These are phyloP conservation scores for Salix suchowensis DNA, from an alignment of 345 rosid species.

Conservation along the genomic window DNA sequence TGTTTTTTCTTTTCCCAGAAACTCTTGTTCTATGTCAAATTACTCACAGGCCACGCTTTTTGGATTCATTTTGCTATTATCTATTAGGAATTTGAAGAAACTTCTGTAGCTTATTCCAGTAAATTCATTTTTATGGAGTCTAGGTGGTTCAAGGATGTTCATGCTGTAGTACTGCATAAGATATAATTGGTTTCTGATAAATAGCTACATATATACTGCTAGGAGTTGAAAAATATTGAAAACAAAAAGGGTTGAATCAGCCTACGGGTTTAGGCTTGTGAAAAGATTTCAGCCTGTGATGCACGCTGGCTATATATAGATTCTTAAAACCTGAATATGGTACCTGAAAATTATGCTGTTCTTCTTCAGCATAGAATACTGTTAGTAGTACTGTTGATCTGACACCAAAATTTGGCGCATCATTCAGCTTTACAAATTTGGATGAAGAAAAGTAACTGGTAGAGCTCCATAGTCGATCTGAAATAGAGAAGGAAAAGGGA, in stretches of 20 bases:
- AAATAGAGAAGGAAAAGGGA: constrained; percentile 8
- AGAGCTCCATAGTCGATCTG: background rate
- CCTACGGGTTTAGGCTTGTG: background rate
- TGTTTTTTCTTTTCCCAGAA: background rate
- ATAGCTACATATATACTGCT: background rate
- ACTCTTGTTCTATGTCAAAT: background rate
- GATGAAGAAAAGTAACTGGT: background rate
- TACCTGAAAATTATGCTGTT: background rate
- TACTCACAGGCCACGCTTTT: too few species aligned
- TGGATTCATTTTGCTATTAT: background rate
- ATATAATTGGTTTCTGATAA: background rate
- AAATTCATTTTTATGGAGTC: background rate
- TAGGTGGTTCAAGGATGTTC: background rate
- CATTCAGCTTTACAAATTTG: background rate
- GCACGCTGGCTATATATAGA: background rate
- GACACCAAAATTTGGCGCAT: background rate
- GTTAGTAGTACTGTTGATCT: background rate
- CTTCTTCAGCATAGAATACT: background rate
- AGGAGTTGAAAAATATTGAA: background rate
- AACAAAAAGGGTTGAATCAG: background rate
- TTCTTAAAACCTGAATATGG: background rate
- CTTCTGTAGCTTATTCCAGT: background rate
- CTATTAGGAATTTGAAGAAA: background rate
- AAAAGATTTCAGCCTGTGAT: background rate
- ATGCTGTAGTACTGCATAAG: background rate